A percentile compares a stretch with the other conserved stretches of the same genome.
Conservation (phyloP, 2,329 filamentous ascomycete genomes). For the Xylariales sp. region DNA sequence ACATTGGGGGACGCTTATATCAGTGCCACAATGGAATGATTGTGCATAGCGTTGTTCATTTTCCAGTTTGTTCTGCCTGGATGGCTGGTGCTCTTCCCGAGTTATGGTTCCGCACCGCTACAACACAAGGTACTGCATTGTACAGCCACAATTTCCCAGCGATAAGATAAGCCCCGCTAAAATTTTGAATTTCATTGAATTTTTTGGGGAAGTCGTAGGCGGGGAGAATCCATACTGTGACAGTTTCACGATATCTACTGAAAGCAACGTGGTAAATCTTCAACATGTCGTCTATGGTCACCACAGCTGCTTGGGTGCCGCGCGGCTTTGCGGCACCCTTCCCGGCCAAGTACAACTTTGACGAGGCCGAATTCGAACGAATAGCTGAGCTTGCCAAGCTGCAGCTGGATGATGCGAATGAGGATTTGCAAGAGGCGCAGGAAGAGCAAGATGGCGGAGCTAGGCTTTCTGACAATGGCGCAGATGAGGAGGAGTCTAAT, state of each 20-base stretch:
- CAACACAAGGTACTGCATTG: too few relatives aligned
- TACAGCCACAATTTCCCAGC: too few relatives aligned
- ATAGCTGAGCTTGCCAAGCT: slow-evolving; percentile 71
- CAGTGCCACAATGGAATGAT: too few relatives aligned
- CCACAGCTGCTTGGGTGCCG: slow-evolving; percentile 70
- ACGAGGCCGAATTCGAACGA: slow-evolving; percentile 70
- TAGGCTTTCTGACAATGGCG: slow-evolving; percentile 16
- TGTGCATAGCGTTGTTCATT: too few relatives aligned
- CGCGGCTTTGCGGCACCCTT: slow-evolving; percentile 73
- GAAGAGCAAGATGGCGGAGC: slow-evolving; percentile 29
- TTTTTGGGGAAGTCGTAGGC: slow-evolving; percentile 7
- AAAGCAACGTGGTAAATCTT: too few relatives aligned
- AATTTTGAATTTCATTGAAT: slow-evolving; percentile 12
- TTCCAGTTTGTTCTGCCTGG: too few relatives aligned
- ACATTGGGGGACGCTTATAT: too few relatives aligned
- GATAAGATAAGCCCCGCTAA: slow-evolving; percentile 17
- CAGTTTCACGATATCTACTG: too few relatives aligned
- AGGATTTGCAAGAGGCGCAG: slow-evolving; percentile 72
- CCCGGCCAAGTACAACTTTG: slow-evolving; percentile 68
- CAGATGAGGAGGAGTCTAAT: slow-evolving; percentile 25
- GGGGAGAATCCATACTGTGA: background rate
- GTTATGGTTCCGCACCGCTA: too few relatives aligned
- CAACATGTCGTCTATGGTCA: slow-evolving; percentile 66
- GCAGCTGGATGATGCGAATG: slow-evolving; percentile 87
- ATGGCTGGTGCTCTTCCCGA: too few relatives aligned